A percentile compares a stretch with the other conserved stretches of the same genome.
These are phyloP conservation scores for Penicillium antarcticum DNA, from an alignment of 495 filamentous ascomycete species.

Conservation along the genomic window DNA sequence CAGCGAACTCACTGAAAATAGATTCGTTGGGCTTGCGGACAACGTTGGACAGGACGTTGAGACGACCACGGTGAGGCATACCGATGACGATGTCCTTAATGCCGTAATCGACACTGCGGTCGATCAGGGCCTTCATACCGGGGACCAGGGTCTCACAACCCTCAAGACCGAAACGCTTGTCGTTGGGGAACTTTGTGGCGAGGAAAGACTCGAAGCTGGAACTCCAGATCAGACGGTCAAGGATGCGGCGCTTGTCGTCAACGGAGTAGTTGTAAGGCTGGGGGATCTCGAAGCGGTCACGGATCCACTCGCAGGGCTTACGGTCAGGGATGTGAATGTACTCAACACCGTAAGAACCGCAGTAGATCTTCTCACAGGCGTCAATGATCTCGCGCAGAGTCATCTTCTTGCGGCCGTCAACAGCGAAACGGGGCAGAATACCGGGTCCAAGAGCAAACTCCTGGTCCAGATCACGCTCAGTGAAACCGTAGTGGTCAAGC, in stretches of 20 bases:
- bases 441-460: slow-evolving; percentile 92
- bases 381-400: slow-evolving; percentile 89
- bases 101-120: slow-evolving; percentile 95
- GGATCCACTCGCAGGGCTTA: slow-evolving; percentile 96
- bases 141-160: slow-evolving; percentile 94
- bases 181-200: slow-evolving; percentile 96
- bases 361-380: slow-evolving; percentile 93
- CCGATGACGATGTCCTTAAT: slow-evolving; percentile 99
- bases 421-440: slow-evolving; percentile 91
- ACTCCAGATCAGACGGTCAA: slow-evolving; percentile 97
- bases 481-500: slow-evolving; percentile 90
- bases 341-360: slow-evolving; percentile 92
- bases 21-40: slow-evolving; percentile 98
- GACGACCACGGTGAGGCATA: slow-evolving; percentile 97
- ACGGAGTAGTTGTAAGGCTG: slow-evolving; percentile 92
- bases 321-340: slow-evolving; percentile 98
- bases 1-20: slow-evolving; percentile 97
- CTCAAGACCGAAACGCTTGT: slow-evolving; percentile 98
- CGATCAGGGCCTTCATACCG: slow-evolving; percentile 98
- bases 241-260: slow-evolving; percentile 94
- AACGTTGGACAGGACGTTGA: slow-evolving; percentile 97
- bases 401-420: slow-evolving; percentile 88
- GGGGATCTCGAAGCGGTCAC: slow-evolving; percentile 90
- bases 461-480: slow-evolving; percentile 87
- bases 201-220: slow-evolving; percentile 94